Evolutionary conservation across 805 yeast genomes (phyloP), one percentile per base, ranked within the genome.

Genomic region (Pichia kluyveri): DNA sequence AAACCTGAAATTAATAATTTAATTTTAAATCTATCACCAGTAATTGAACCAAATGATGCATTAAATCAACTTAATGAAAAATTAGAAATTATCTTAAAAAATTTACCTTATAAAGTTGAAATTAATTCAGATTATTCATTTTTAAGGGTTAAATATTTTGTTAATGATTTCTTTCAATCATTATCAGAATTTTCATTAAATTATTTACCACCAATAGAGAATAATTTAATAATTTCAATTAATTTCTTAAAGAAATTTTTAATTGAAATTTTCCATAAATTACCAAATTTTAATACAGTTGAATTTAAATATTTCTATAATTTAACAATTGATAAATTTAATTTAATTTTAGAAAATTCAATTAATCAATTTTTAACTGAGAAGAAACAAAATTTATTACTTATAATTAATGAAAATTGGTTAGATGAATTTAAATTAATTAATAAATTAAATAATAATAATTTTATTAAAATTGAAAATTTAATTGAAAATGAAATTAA

Each of bases 101-200:
- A 74, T 50, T 64, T 88, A 54, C 96, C 96, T 1, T 86, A 84
- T 62, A 81, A 82, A 54, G 87, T 86, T 53, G 89, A 85, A 56
- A 70, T 74, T 10, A 70, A 75, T 37, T 77, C 84, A 42, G 96
- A 87, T 62, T 87, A 87, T 59, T 79, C 90, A 5, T 87, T 79
- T 61, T 65, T 84, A 49, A 71, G 96, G 48, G 85, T 88, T 37
- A 80, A 84, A 57, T 77, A 83, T 8, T 65, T 70, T 49, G 73
- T 86, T 52, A 76, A 76, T 50, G 93, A 84, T 55, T 86, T 87
- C 55, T 73, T 85, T 51, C 71, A 73, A 52, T 79, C 86, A 23
- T 68, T 88, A 46, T 77, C 85, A 17, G 96, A 87, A 62, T 86
- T 82, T 60, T 80, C 86, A 6, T 69, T 83, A 49, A 78, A 76